A percentile compares a stretch with the other conserved stretches of the same genome.
Conservation (phyloP, 139 green algal genomes). For the Closterium sp. region DNA sequence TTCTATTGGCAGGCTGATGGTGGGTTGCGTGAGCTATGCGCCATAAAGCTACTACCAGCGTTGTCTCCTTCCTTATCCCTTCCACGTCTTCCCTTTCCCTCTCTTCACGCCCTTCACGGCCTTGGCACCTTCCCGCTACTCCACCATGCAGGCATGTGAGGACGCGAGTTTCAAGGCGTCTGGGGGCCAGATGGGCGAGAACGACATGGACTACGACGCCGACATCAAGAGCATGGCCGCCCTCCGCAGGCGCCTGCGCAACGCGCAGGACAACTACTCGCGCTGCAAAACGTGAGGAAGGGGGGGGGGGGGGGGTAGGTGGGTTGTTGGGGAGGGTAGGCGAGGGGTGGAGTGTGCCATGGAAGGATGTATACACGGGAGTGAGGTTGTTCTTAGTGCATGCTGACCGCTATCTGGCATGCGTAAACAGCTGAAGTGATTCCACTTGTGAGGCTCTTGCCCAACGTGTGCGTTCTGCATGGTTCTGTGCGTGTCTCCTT, state of each 20-base stretch:
- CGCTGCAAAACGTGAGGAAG: constrained; percentile 41
- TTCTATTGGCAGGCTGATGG: no score
- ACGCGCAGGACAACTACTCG: constrained; percentile 39
- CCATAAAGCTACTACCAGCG: no score
- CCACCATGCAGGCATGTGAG: constrained; percentile 29
- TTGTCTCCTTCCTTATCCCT: no score
- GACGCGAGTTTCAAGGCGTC: constrained; percentile 43
- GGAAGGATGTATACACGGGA: no score
- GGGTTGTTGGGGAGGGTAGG: no score
- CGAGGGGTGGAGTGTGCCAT: no score
- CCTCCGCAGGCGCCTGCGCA: constrained; percentile 49
- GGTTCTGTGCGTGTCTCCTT: not conserved
- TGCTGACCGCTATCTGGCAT: no score
- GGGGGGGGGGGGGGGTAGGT: not conserved
- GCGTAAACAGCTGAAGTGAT: not conserved
- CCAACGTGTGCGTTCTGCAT: not conserved
- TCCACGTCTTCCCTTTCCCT: no score
- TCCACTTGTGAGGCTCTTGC: not conserved
- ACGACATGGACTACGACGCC: constrained; percentile 57
- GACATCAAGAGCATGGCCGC: constrained; percentile 57
- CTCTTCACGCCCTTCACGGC: no score
- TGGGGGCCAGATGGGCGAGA: constrained; percentile 46
- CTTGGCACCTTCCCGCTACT: no score
- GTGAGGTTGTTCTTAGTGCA: no score
- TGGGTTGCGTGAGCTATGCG: no score